Evolutionary conservation across 2,329 filamentous ascomycete genomes (phyloP), one percentile per base, ranked within the genome.

Genomic region (Didymella glomerata): DNA sequence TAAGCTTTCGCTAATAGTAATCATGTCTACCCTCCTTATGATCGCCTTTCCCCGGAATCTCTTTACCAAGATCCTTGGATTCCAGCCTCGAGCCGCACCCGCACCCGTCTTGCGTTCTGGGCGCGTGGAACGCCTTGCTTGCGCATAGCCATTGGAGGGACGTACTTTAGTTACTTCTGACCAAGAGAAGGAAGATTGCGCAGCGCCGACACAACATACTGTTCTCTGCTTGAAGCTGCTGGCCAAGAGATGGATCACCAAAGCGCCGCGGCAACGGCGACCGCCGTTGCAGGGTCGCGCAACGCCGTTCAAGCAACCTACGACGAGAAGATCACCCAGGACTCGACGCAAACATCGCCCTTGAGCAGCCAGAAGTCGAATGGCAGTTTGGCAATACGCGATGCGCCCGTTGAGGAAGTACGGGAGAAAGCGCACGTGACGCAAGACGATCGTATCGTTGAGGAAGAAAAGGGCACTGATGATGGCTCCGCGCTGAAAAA

Each of bases 241-340:
- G 47, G 45, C 32, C 41, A 47, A 54, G 49, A 45, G 18, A 58
- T 59, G 51, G 50, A 32, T 40, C 48, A 24, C 44, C 22, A 58
- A 62, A 32, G 18, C 20, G 38, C 38, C 38, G 38, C 38, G 38
- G 18, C 42, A 52, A 27, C 50, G 38, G 49, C 22, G 27, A 32
- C 10, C 40, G 46, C 49, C 24, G 56, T 49, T 20, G 38, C 55
- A 34, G 49, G 27, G n/a, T 36, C 34, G 56, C 51, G 9, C 46
- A 38, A 46, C 41, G 41, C 56, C 38, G 50, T 36, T 4, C 50
- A 46, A 16, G 20, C 54, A 1, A 32, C 27, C 1, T 60, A 65
- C 22, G 65, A 72, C 22, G 66, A 72, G 28, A 72, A 70, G 36
- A 30, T 54, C 3, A 57, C 48, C 25, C 48, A 60, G 11, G 49